Evolutionary conservation across 176 grass and related monocot species (phyloP).

Genomic region (Cenchrus americanus): DNA sequence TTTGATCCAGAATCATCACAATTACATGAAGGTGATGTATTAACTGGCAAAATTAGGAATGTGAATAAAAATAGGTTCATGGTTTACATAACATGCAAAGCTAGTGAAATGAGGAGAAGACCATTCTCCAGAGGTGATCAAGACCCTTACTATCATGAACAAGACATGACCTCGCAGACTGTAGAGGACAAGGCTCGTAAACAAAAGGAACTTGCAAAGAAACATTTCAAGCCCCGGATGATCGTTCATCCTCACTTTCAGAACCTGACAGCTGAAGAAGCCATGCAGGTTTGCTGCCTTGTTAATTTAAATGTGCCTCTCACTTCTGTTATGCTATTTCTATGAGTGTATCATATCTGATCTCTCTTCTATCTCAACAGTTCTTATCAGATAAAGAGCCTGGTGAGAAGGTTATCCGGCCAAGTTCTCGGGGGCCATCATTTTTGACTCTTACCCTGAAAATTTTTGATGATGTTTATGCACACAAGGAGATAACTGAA

Average conservation of each 20-base stretch:
- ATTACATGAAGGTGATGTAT: constrained; percentile 83
- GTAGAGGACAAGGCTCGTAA: constrained; percentile 73
- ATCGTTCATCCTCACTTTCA: constrained; percentile 98
- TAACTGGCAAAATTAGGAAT: constrained; percentile 85
- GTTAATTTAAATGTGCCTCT: background rate
- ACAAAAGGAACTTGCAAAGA: constrained; percentile 82
- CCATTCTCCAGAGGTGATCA: constrained; percentile 49
- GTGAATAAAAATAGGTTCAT: constrained; percentile 84
- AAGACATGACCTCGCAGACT: constrained; percentile 45
- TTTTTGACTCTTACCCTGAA: constrained; percentile 92
- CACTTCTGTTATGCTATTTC: background rate
- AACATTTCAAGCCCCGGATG: constrained; percentile 93
- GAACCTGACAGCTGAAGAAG: constrained; percentile 92
- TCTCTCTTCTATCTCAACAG: constrained; percentile 50
- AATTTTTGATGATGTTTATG: constrained; percentile 87
- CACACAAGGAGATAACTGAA: constrained; percentile 96
- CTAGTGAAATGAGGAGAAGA: constrained; percentile 66
- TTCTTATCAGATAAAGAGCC: constrained; percentile 82
- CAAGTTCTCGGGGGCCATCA: constrained; percentile 81
- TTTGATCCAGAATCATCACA: constrained; percentile 61
- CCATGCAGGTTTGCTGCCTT: constrained; percentile 69
- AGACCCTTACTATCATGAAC: constrained; percentile 84
- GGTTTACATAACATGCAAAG: constrained; percentile 82
- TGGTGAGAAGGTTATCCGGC: constrained; percentile 87
- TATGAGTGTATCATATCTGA: constrained; percentile 4